A percentile compares a stretch with the other conserved stretches of the same genome.
Conservation (phyloP, 179 eudicot species). For the Beta macrorhiza region DNA sequence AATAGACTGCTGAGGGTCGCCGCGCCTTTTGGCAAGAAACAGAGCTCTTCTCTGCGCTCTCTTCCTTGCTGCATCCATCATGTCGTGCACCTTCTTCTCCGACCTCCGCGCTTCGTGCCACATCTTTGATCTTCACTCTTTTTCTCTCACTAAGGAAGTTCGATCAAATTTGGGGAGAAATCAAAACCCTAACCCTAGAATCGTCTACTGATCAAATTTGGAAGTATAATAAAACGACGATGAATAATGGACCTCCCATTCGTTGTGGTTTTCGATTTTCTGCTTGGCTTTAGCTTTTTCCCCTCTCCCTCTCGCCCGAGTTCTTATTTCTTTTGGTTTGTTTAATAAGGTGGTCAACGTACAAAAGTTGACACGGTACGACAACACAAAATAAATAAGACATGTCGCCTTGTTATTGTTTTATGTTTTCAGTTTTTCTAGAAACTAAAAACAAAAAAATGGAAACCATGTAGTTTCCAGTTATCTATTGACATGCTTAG, state of each 20-base stretch:
- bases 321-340: too few species aligned
- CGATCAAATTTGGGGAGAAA: background rate
- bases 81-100: slow-evolving; percentile 95
- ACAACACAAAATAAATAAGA: too few species aligned
- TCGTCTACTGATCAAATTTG: background rate
- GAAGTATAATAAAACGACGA: background rate
- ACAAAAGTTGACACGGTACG: too few species aligned
- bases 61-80: slow-evolving; percentile 96
- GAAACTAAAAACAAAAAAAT: too few species aligned
- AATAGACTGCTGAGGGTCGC: slow-evolving; percentile 82
- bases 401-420: too few species aligned
- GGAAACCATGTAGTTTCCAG: too few species aligned
- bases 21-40: slow-evolving; percentile 82
- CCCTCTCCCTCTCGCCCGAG: too few species aligned
- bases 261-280: too few species aligned
- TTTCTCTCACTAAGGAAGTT: slow-evolving; percentile 2
- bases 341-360: too few species aligned
- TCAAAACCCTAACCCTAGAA: slow-evolving; percentile 18
- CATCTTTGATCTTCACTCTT: slow-evolving; percentile 41
- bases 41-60: slow-evolving; percentile 87
- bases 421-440: too few species aligned
- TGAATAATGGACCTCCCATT: background rate
- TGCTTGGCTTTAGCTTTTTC: too few species aligned
- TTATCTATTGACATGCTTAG: too few species aligned
- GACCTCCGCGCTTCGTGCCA: slow-evolving; percentile 99